phyloP scores from a whole-genome alignment of 1,284 basidiomycete species.

The Puccinia polysora region DNA sequence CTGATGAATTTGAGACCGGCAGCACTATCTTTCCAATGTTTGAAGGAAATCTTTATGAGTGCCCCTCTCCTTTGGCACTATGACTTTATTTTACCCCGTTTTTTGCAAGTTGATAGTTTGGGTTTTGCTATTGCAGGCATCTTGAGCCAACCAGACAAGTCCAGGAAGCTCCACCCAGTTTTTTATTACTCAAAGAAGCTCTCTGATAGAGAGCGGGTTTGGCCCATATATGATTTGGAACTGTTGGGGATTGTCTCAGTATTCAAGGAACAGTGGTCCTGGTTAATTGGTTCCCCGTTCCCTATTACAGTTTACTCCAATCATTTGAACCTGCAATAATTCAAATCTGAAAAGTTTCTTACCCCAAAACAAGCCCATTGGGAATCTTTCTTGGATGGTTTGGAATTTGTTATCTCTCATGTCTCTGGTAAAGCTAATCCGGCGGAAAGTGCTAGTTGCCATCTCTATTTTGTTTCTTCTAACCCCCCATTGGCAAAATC shows the following conservation, averaged over 20 bases:
- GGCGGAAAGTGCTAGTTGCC: background rate
- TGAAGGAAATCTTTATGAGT: background rate
- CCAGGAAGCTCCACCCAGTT: background rate
- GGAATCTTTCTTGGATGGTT: too few relatives aligned
- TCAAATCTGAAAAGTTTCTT: background rate
- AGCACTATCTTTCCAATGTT: background rate
- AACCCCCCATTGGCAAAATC: too few relatives aligned
- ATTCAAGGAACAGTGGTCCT: background rate
- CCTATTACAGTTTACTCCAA: slow-evolving; percentile 11
- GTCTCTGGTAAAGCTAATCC: too few relatives aligned
- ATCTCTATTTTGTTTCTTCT: background rate
- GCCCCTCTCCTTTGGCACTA: background rate
- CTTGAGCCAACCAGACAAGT: background rate
- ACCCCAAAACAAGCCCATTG: too few relatives aligned
- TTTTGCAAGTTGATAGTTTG: background rate
- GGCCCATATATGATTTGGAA: background rate
- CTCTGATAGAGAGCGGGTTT: slow-evolving; percentile 19
- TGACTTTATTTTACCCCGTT: background rate
- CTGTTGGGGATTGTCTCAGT: background rate
- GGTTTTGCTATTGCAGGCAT: background rate
- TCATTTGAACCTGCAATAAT: background rate
- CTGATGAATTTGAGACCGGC: background rate
- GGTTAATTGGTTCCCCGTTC: background rate
- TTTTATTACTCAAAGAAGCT: slow-evolving; percentile 35
- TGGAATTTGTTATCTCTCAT: too few relatives aligned